Base-by-base conservation (phyloP, 225 moss, liverwort and hornwort genomes). In the Lunularia cruciata region DNA sequence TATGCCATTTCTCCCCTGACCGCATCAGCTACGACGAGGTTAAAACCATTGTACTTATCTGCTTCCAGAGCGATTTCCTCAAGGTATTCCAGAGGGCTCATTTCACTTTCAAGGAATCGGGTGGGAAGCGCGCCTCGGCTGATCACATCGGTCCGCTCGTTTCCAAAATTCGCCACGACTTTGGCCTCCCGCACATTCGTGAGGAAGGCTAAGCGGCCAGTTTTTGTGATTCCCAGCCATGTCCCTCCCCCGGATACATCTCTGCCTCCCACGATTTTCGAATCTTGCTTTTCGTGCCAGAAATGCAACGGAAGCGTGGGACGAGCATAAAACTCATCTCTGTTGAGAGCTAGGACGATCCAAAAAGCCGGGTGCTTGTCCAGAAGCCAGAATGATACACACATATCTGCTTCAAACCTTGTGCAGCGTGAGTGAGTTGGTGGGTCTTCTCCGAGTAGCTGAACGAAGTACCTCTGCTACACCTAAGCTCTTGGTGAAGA, bases 301-400 rank as follows among this genome's bases (percentile, higher is more conserved):
- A 83, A 87, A 59, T 93, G 89, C 5, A 73, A 78, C 38, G 93
- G 82, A 28, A 78, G 90, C 42, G 96, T 88, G 30, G 96, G 91
- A 57, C 96, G 90, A 14, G 82, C 67, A 64, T 75, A 56, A 7
- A 4, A 64, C 83, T 98, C 96, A 60, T 93, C 92, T 51, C 96
- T 77, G 61, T 93, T 98, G 56, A 83, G 77, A 28, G 84, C 89
- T 67, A 98, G 83, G 32, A 98, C 54, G 23, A 98, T 74, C 86
- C 86, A 93, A 31, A 87, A 98, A 27, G 82, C 32, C 15, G 96
- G 85, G 32, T 93, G 93, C 65, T 85, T 64, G 60, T 93, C 89
- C 79, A 92, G 84, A 73, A 90, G 54, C 93, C 96, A 98, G 52
- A 98, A 91, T 46, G 90, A 82, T 37, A 98, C 63, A 71, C 96